These are phyloP conservation scores for Phylloporus rhodoxanthus DNA, from an alignment of 768 basidiomycete species.

Conservation along the genomic window DNA sequence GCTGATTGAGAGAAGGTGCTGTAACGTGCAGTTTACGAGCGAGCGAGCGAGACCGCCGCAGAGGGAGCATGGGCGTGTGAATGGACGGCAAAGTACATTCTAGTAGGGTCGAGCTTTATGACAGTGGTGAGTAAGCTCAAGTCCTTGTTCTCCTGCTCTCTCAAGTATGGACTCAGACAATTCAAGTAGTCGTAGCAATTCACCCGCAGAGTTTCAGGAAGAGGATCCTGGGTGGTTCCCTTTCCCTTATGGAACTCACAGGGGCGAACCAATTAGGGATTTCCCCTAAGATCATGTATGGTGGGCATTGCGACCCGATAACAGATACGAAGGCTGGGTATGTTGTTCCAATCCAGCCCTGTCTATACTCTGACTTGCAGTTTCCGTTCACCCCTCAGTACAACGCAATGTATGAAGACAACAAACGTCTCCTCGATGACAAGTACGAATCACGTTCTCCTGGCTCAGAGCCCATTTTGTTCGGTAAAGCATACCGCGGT, in stretches of 20 bases:
- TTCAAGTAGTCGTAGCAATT: not conserved
- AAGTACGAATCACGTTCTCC: constrained; percentile 15
- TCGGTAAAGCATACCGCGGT: constrained; percentile 15
- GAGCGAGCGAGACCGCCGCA: constrained; percentile 13
- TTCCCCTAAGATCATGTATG: constrained; percentile 15
- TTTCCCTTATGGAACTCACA: not conserved
- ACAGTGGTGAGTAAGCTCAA: too few species aligned
- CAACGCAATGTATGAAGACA: constrained; percentile 10
- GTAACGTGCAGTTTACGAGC: constrained; percentile 12
- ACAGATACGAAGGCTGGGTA: constrained; percentile 4
- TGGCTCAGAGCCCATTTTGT: constrained; percentile 21
- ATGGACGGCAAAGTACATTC: not conserved
- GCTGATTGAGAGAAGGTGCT: constrained; percentile 12
- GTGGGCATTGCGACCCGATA: constrained; percentile 6
- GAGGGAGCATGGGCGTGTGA: constrained; percentile 17
- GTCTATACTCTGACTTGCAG: not conserved
- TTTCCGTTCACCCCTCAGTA: constrained; percentile 7
- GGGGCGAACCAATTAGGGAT: constrained; percentile 5
- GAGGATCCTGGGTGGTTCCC: constrained; percentile 15
- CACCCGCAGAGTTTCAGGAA: not conserved
- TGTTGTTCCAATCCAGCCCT: not conserved
- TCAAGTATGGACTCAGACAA: not conserved
- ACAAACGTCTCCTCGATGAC: constrained; percentile 11
- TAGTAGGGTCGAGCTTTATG: too few species aligned
- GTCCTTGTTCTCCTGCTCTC: not conserved